Base-by-base conservation (phyloP, 192 early-diverging fungal species). In the Coemansia sp. region DNA sequence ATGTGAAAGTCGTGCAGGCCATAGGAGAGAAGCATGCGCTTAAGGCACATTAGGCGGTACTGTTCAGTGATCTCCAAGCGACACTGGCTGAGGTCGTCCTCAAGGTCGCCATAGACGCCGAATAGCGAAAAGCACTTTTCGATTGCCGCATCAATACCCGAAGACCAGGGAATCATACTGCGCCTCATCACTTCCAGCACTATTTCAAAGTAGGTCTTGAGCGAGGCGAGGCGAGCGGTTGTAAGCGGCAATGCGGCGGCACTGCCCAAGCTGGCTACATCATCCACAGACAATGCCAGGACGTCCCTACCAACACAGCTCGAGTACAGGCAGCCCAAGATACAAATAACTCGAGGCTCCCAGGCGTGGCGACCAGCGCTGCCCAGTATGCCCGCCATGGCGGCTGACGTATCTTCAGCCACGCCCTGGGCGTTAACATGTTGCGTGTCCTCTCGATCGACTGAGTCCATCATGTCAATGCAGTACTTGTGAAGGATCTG, bases 131-230 rank as follows among this genome's bases (percentile, higher is more conserved):
- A 34, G 5, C 67, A 60, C 12, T 45, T 40, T 3, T n/a, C 41
- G 29, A 88, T 86, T 2, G 79, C 74, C 12, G 68, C 39, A 27
- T 85, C 87, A n/a, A 88, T 51, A 13, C 65, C 74, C 0, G 67
- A 38, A 5, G 85, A 82, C 91, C 91, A 91, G 5, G 90, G 90
- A 32, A 92, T 80, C 1, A 80, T 78, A 27, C 86, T 87, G 44
- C 86, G 76, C 56, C 87, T 78, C 86, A 91, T 89, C 11, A 87
- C 63, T 38, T 90, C 90, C 31, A 91, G 67, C n/a, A 85, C 58
- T 11, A 90, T 36, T 39, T 65, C 77, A 20, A 59, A 65, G 55
- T 65, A 66, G n/a, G 77, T 73, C 19, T 42, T 56, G 27, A 74
- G 66, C 40, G 62, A 42, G 39, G 55, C 34, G 2, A 61, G 34